phyloP scores from a whole-genome alignment of 352 stramenopile genomes.

The Pythium guiyangense region DNA sequence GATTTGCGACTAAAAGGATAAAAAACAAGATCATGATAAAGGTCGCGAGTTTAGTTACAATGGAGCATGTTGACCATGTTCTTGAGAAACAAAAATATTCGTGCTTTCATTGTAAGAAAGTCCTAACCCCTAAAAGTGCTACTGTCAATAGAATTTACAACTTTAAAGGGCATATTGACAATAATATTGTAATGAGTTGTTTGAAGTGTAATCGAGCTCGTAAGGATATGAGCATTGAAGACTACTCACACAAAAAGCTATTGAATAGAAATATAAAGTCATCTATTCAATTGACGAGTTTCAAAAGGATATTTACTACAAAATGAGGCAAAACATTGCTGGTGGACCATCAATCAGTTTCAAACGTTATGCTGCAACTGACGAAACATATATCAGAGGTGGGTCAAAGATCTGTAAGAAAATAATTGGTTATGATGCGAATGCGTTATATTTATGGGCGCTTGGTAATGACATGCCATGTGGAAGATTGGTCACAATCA shows the following conservation, averaged over 20 bases:
- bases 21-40: too few species aligned
- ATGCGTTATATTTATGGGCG: too few species aligned
- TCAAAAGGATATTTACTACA: slow-evolving; percentile 15
- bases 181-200: slow-evolving; percentile 18
- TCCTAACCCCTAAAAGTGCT: slow-evolving; percentile 3
- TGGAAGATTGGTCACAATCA: slow-evolving; percentile 13
- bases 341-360: too few species aligned
- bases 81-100: not conserved
- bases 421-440: slow-evolving; percentile 22
- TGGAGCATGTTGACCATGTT: not conserved
- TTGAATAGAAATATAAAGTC: slow-evolving; percentile 10
- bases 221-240: slow-evolving; percentile 20
- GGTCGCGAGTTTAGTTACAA: too few species aligned
- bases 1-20: too few species aligned
- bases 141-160: slow-evolving; percentile 13
- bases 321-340: slow-evolving; percentile 22
- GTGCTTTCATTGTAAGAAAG: not conserved
- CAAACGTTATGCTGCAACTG: slow-evolving; percentile 14
- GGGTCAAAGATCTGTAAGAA: slow-evolving; percentile 18
- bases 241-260: slow-evolving; percentile 1
- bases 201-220: slow-evolving; percentile 20
- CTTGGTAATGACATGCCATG: slow-evolving; percentile 31
- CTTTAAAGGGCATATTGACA: too few species aligned
- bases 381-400: slow-evolving; percentile 13
- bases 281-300: slow-evolving; percentile 16